Conservation (phyloP, 2,329 filamentous ascomycete species). For the Claviceps sp. region DNA sequence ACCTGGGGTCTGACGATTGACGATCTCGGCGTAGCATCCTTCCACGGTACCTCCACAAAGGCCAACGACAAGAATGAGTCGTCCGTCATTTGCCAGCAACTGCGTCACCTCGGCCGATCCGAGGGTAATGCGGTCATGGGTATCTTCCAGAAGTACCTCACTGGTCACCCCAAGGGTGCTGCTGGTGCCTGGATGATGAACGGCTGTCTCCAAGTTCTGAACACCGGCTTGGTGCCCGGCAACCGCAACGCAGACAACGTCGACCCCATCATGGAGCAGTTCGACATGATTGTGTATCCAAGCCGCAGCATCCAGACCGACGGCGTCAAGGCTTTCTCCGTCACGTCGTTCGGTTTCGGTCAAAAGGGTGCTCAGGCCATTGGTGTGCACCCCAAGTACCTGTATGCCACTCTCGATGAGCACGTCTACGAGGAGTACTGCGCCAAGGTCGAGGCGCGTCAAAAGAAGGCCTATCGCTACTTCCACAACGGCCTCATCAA, state of each 20-base stretch:
- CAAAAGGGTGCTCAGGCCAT: constrained; percentile 98
- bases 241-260: constrained; percentile 98
- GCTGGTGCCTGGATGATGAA: constrained; percentile 99
- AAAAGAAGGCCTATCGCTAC: constrained; percentile 98
- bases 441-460: constrained; percentile 76
- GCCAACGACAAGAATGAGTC: constrained; percentile 99
- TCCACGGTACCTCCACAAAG: constrained; percentile 97
- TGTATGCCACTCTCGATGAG: constrained; percentile 88
- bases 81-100: constrained; percentile 90
- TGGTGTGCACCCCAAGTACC: constrained; percentile 90
- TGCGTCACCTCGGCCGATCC: constrained; percentile 83
- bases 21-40: constrained; percentile 86
- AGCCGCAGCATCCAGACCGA: constrained; percentile 93
- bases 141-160: constrained; percentile 99
- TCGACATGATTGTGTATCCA: constrained; percentile 95
- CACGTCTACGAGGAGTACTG: constrained; percentile 71
- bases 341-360: constrained; percentile 97
- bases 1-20: constrained; percentile 98
- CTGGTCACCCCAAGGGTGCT: constrained; percentile 97
- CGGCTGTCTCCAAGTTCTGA: constrained; percentile 88
- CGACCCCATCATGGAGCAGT: constrained; percentile 91
- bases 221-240: constrained; percentile 84
- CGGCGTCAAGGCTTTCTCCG: constrained; percentile 94
- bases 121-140: constrained; percentile 94
- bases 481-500: constrained; percentile 98